phyloP scores from a whole-genome alignment of 2,329 filamentous ascomycete genomes.

The Trichoderma guizhouense region DNA sequence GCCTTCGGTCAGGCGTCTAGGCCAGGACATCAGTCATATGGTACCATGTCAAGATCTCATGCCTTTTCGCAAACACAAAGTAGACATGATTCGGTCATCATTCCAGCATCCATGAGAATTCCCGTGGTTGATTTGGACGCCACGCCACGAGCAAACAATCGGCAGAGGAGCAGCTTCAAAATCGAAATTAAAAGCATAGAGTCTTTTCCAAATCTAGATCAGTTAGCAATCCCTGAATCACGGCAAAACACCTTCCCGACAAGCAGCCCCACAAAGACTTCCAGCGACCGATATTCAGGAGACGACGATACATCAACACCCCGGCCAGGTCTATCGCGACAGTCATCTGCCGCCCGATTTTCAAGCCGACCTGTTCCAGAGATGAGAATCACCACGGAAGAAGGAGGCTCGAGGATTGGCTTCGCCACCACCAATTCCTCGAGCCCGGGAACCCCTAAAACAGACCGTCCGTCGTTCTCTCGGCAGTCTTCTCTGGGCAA shows the following conservation, averaged over 20 bases:
- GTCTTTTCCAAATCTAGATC: slow-evolving; percentile 25
- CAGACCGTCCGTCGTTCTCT: slow-evolving; percentile 38
- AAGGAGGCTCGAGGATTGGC: slow-evolving; percentile 62
- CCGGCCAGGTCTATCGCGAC: slow-evolving; percentile 49
- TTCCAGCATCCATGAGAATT: slow-evolving; percentile 7
- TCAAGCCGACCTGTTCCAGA: slow-evolving; percentile 71
- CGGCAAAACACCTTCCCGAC: slow-evolving; percentile 21
- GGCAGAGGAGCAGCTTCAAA: slow-evolving; percentile 5
- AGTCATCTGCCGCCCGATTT: slow-evolving; percentile 59
- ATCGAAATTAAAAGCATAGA: slow-evolving; percentile 20
- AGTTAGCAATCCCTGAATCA: slow-evolving; percentile 18
- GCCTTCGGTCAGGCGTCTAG: slow-evolving; percentile 21
- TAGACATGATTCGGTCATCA: neutral
- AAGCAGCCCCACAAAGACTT: slow-evolving; percentile 26
- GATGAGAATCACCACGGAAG: slow-evolving; percentile 62
- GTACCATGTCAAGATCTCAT: slow-evolving; percentile 32
- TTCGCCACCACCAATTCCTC: slow-evolving; percentile 49
- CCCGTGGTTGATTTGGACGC: slow-evolving; percentile 14
- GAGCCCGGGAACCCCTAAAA: slow-evolving; percentile 26
- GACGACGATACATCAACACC: slow-evolving; percentile 27
- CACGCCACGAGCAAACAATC: neutral
- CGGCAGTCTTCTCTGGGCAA: slow-evolving; percentile 49
- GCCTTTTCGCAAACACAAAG: neutral
- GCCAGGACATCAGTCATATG: slow-evolving; percentile 29
- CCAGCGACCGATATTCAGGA: slow-evolving; percentile 22